Conservation (phyloP, 176 grass and related monocot genomes). For the Oryza officinalis region DNA sequence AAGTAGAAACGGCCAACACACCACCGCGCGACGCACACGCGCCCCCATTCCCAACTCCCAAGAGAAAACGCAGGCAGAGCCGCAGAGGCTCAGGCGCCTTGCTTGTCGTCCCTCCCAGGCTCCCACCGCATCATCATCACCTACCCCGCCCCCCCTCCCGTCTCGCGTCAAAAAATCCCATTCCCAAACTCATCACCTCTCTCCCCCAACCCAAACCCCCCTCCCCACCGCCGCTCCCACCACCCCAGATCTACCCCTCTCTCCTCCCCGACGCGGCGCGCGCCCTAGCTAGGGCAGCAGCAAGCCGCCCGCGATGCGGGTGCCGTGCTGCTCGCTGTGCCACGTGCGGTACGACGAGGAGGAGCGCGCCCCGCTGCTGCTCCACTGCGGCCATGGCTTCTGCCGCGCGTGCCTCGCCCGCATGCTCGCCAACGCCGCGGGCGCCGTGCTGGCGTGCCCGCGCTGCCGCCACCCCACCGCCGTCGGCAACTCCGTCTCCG, state of each 20-base stretch:
- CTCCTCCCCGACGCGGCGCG: background rate
- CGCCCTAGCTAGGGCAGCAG: background rate
- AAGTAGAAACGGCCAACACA: background rate
- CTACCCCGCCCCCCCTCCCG: constrained; percentile 21
- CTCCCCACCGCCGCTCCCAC: constrained; percentile 18
- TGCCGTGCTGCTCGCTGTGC: constrained; percentile 94
- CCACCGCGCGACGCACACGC: background rate
- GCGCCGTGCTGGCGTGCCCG: constrained; percentile 70
- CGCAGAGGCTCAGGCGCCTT: too few relatives aligned
- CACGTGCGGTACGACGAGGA: constrained; percentile 88
- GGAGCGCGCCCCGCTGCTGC: constrained; percentile 80
- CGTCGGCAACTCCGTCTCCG: constrained; percentile 89
- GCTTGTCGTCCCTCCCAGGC: constrained; percentile 30
- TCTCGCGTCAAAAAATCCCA: constrained; percentile 36
- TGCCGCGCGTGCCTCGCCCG: constrained; percentile 86
- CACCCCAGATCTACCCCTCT: background rate
- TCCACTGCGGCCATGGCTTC: constrained; percentile 99
- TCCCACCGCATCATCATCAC: constrained; percentile 48
- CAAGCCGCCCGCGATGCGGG: constrained; percentile 50
- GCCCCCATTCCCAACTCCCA: background rate
- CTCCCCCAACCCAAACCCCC: constrained; percentile 40
- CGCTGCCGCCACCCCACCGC: constrained; percentile 86
- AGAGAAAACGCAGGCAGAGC: background rate
- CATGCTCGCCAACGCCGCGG: constrained; percentile 70
- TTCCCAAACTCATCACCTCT: background rate